A percentile compares a stretch with the other conserved stretches of the same genome.
Conservation (phyloP, 2,329 filamentous ascomycete species). For the Monosporascus sp. region DNA sequence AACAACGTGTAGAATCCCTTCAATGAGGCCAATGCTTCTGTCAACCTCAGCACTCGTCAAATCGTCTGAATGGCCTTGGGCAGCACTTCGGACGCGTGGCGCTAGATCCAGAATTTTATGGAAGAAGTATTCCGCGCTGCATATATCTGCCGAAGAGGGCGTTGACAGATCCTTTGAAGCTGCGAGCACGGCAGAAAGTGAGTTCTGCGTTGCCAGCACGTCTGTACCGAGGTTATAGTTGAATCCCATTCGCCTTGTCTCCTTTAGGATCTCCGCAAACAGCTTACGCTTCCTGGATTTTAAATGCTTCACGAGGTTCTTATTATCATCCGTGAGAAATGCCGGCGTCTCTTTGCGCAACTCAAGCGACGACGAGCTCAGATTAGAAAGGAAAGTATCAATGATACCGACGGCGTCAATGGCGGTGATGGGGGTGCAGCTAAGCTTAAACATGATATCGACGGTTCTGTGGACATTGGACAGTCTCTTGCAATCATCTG, state of each 20-base stretch:
- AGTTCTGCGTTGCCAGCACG: slow-evolving; percentile 66
- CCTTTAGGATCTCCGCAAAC: slow-evolving; percentile 81
- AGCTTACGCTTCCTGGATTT: slow-evolving; percentile 87
- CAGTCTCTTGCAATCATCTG: slow-evolving; percentile 56
- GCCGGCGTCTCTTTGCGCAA: slow-evolving; percentile 80
- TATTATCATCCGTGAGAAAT: slow-evolving; percentile 81
- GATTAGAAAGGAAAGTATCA: slow-evolving; percentile 61
- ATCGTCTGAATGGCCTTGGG: slow-evolving; percentile 76
- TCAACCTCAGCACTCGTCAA: slow-evolving; percentile 74
- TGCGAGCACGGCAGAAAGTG: slow-evolving; percentile 65
- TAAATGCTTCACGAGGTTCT: slow-evolving; percentile 75
- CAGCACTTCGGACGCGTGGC: slow-evolving; percentile 59
- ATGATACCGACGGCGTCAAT: slow-evolving; percentile 57
- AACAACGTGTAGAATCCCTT: slow-evolving; percentile 70
- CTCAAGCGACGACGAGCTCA: slow-evolving; percentile 63
- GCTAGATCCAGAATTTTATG: slow-evolving; percentile 74
- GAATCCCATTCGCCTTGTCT: slow-evolving; percentile 83
- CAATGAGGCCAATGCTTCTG: slow-evolving; percentile 78
- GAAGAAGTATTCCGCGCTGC: slow-evolving; percentile 64
- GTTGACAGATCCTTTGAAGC: slow-evolving; percentile 38
- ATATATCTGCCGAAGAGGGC: slow-evolving; percentile 21
- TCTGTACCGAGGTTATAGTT: slow-evolving; percentile 74
- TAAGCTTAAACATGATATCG: slow-evolving; percentile 66
- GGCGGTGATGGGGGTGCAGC: slow-evolving; percentile 43
- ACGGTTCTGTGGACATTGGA: slow-evolving; percentile 65